Evolutionary conservation across 768 basidiomycete genomes (phyloP), one percentile per base, ranked within the genome.

Genomic region (Porpolomopsis calyptriformis): DNA sequence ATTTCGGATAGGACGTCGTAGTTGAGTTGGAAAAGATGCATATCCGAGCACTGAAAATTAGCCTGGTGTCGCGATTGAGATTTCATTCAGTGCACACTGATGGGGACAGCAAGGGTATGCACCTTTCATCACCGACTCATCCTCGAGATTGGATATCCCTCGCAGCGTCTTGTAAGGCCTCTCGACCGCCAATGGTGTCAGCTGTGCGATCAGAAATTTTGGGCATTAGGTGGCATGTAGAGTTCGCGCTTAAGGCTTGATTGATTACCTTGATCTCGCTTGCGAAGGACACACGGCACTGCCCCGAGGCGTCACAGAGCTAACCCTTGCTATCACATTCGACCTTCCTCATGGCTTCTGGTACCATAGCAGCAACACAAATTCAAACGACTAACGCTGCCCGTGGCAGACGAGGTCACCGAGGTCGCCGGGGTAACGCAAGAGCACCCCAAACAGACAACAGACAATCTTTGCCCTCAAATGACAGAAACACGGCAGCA

Each of bases 1-100:
- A 39, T 39, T n/a, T n/a, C n/a, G 10, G 37, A 39, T 20, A 39
- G 20, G 37, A 39, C 37, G 20, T 39, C 37, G 16, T 39, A 39
- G 20, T 39, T 39, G 16, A 39, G 37, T 39, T 39, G 16, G 16
- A 39, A 39, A 11, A 39, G 37, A 5, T 39, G 37, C 37, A 39
- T 39, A 39, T 39, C 16, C 20, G 37, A 18, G 37, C 37, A 10
- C n/a, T 22, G n/a, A 19, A 22, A 39, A 18, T 39, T 20, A 20
- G 11, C 20, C 37, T 39, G 20, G 20, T 4, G 20, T 10, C 10
- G 37, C 11, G 2, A 6, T 4, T 18, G 4, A 18, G 33, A 18
- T 8, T 31, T 8, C 18, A 34, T n/a, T n/a, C n/a, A 14, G 29
- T 14, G 33, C 33, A 11, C 18, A 34, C 3, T 34, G 33, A 34